phyloP scores from a whole-genome alignment of 257 asterid genomes.

The Nicotiana benthamiana region DNA sequence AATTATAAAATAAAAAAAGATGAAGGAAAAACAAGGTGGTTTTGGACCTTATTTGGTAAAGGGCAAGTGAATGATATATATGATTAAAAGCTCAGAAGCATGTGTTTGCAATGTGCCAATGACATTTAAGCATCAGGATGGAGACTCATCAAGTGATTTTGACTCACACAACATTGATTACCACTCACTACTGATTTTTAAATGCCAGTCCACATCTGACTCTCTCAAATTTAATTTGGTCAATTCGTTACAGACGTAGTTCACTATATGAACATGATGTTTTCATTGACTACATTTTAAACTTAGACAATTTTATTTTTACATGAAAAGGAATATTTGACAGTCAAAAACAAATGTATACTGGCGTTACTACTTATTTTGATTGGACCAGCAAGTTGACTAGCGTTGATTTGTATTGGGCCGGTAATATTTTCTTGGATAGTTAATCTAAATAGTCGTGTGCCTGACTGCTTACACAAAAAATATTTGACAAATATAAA shows the following conservation, averaged over 20 bases:
- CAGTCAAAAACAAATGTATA: neutral
- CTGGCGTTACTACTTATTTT: neutral
- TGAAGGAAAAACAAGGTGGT: no score
- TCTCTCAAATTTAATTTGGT: neutral
- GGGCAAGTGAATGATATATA: neutral
- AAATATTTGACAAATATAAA: accelerated
- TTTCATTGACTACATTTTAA: neutral
- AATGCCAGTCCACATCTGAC: neutral
- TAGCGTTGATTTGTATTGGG: neutral
- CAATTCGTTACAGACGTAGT: neutral
- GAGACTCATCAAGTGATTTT: neutral
- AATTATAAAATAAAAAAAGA: no score
- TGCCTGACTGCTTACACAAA: no score
- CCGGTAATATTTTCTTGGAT: neutral
- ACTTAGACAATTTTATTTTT: neutral
- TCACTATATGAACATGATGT: neutral
- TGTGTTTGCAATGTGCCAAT: neutral
- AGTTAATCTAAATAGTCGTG: no score
- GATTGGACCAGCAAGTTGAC: neutral
- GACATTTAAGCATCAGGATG: neutral
- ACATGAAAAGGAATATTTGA: neutral
- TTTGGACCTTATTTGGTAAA: neutral
- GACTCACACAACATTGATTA: neutral
- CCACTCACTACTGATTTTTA: neutral
- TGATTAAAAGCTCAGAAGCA: neutral